Conservation (phyloP, 768 basidiomycete species). For the Boletus reticulatus region DNA sequence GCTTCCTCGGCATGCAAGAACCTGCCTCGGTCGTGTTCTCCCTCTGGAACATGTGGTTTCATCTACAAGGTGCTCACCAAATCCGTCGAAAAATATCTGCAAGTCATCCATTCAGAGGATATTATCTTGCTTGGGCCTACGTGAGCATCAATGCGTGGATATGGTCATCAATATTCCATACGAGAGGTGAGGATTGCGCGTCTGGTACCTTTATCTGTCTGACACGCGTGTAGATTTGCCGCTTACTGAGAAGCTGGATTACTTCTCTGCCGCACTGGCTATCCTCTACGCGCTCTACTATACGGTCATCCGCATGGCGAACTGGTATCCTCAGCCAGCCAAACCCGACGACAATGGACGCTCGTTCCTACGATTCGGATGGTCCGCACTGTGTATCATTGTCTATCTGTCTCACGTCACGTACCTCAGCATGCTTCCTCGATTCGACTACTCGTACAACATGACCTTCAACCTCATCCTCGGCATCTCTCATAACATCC, state of each 20-base stretch:
- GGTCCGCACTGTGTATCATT: constrained; percentile 53
- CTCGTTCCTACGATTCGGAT: constrained; percentile 27
- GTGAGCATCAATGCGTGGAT: constrained; percentile 88
- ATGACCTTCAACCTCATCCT: constrained; percentile 77
- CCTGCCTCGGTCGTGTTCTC: constrained; percentile 91
- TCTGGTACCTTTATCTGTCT: background rate
- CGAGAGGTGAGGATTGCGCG: constrained; percentile 62
- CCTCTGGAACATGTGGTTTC: constrained; percentile 77
- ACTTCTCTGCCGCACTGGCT: constrained; percentile 88
- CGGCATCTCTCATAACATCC: constrained; percentile 72
- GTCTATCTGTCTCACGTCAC: constrained; percentile 68
- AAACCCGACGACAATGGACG: constrained; percentile 24
- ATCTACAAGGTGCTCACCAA: constrained; percentile 56
- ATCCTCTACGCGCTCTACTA: constrained; percentile 82
- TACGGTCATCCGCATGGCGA: constrained; percentile 72
- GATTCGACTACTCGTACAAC: constrained; percentile 95
- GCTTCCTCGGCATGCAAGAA: constrained; percentile 88
- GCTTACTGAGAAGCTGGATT: constrained; percentile 87
- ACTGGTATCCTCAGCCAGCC: constrained; percentile 54
- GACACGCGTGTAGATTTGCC: constrained; percentile 58
- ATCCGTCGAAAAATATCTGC: constrained; percentile 47
- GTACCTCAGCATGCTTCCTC: constrained; percentile 72
- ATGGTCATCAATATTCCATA: constrained; percentile 91
- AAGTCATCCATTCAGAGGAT: constrained; percentile 65
- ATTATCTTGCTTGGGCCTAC: constrained; percentile 64